Evolutionary conservation across 805 yeast species (phyloP), one percentile per base, ranked within the genome.

Genomic region (Sugiyamaella mastotermitis): DNA sequence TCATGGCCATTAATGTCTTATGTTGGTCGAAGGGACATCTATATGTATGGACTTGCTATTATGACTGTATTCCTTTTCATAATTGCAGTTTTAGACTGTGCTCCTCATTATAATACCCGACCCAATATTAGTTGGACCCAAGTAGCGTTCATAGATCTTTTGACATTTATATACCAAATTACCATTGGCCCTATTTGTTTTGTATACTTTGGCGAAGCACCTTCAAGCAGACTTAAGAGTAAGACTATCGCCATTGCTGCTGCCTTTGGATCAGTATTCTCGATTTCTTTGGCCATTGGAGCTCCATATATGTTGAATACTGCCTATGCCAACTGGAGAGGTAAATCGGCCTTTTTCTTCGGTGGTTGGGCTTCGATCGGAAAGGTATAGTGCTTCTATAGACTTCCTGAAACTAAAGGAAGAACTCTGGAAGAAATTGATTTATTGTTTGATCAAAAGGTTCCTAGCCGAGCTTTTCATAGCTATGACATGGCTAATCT

Each of bases 391-490:
- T 57, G 64, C 24, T 68, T 58, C 56, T 69, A 72, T 55, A 68
- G 72, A 35, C 60, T 83, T 46, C 75, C 77, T 51, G 87, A 81
- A 62, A 83, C 94, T 42, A 77, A 74, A 64, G 92, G 92, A 41
- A 69, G 80, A 55, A 71, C 84, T 26, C 71, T 83, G 59, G 92
- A 83, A 63, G 87, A 83, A 65, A 83, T 83, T 47, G 86, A 81
- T 57, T 76, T 71, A 54, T 66, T 78, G 66, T 69, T 49, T 23
- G 44, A 36, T n/a, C n/a, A n/a, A n/a, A n/a, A n/a, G n/a, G n/a
- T n/a, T n/a, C n/a, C n/a, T n/a, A n/a, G n/a, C n/a, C n/a, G n/a
- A n/a, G n/a, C n/a, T n/a, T n/a, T n/a, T n/a, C n/a, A n/a, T n/a
- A n/a, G n/a, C n/a, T n/a, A n/a, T n/a, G n/a, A n/a, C n/a, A n/a